These are phyloP conservation scores for Annulohypoxylon nitens DNA, from an alignment of 495 filamentous ascomycete species.

Conservation along the genomic window DNA sequence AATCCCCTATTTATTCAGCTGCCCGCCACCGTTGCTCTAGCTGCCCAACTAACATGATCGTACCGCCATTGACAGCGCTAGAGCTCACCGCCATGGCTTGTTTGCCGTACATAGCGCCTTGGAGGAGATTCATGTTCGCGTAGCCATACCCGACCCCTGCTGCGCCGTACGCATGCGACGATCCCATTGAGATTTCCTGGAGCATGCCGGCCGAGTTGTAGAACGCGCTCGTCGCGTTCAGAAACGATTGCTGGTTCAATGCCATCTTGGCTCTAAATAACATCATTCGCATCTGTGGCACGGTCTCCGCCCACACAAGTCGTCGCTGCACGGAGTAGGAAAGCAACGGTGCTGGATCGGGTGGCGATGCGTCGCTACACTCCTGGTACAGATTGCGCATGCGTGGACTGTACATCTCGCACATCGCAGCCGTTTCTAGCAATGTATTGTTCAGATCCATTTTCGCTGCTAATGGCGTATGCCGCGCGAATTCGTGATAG, in stretches of 20 bases:
- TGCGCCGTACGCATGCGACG: slow-evolving; percentile 32
- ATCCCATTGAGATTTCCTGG: slow-evolving; percentile 29
- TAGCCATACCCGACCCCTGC: slow-evolving; percentile 39
- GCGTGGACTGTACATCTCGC: slow-evolving; percentile 56
- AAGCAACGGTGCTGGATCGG: slow-evolving; percentile 31
- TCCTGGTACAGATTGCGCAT: slow-evolving; percentile 52
- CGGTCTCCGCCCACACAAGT: slow-evolving; percentile 40
- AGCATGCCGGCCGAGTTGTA: slow-evolving; percentile 22
- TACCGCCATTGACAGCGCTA: slow-evolving; percentile 11
- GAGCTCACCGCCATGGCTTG: slow-evolving; percentile 23
- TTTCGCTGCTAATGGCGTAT: slow-evolving; percentile 44
- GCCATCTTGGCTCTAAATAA: slow-evolving; percentile 39
- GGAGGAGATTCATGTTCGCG: slow-evolving; percentile 37
- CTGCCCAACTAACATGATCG: slow-evolving; percentile 22
- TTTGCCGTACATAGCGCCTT: slow-evolving; percentile 37
- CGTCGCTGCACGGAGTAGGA: slow-evolving; percentile 36
- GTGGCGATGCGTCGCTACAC: slow-evolving; percentile 48
- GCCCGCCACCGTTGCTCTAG: slow-evolving; percentile 42
- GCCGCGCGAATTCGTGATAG: slow-evolving; percentile 53
- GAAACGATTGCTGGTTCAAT: slow-evolving; percentile 32
- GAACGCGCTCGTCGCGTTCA: slow-evolving; percentile 30
- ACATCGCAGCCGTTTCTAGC: slow-evolving; percentile 48
- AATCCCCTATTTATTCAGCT: slow-evolving; percentile 26
- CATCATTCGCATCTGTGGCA: slow-evolving; percentile 46
- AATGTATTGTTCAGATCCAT: slow-evolving; percentile 47